phyloP scores from a whole-genome alignment of 441 rosid genomes.

The Erodium texanum region DNA sequence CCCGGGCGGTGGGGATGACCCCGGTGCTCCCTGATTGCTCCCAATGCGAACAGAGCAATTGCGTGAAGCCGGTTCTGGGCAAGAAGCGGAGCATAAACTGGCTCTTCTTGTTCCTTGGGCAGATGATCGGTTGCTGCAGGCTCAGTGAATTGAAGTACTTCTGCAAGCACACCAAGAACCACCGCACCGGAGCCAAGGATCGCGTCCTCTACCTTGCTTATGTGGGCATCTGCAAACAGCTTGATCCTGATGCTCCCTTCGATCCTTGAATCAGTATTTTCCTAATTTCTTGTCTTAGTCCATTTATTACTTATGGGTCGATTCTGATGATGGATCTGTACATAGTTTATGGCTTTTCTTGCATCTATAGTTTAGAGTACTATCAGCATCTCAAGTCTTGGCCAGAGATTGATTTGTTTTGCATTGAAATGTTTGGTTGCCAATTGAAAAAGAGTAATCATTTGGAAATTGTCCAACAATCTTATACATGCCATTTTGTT shows the following conservation, averaged over 20 bases:
- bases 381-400: background rate
- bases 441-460: no score
- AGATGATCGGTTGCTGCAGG: conserved; percentile 38
- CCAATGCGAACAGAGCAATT: conserved; percentile 20
- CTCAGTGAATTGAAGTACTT: conserved; percentile 35
- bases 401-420: no score
- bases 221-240: conserved; percentile 32
- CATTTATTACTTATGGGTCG: no score
- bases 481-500: background rate
- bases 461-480: no score
- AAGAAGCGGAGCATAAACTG: conserved; percentile 38
- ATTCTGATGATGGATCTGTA: no score
- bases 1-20: conserved; percentile 28
- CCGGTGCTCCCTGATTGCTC: conserved; percentile 32
- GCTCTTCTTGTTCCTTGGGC: conserved; percentile 44
- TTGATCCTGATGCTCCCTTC: conserved; percentile 27
- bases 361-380: no score
- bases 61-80: conserved; percentile 22
- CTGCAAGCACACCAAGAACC: conserved; percentile 41
- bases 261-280: conserved; percentile 8
- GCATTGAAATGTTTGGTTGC: no score
- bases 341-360: no score
- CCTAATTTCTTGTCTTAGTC: background rate
- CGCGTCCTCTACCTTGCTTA: conserved; percentile 40
- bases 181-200: conserved; percentile 48